A percentile compares a stretch with the other conserved stretches of the same genome.
phyloP scores from a whole-genome alignment of 1,284 basidiomycete species.

The Trametes versicolor region DNA sequence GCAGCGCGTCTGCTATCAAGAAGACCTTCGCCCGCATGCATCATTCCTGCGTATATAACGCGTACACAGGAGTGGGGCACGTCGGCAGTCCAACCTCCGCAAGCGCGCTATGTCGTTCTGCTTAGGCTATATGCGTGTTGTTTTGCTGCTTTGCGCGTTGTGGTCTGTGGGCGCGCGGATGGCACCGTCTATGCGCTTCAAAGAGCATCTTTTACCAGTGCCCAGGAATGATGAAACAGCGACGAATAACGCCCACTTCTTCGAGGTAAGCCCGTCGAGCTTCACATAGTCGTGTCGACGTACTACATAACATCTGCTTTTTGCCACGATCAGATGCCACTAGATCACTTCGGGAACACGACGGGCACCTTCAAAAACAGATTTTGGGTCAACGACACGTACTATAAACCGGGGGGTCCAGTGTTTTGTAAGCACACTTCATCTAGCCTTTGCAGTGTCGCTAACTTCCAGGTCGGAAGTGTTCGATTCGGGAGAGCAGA shows the following conservation, averaged over 20 bases:
- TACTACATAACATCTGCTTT: background rate
- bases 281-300: background rate
- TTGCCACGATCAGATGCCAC: constrained; percentile 46
- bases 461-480: constrained; percentile 41
- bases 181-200: constrained; percentile 15
- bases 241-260: constrained; percentile 40
- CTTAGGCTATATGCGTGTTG: background rate
- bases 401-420: constrained; percentile 61
- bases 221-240: constrained; percentile 17
- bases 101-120: background rate
- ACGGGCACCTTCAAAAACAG: constrained; percentile 54
- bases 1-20: background rate
- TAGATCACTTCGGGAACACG: constrained; percentile 53
- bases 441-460: background rate
- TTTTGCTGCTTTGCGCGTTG: background rate
- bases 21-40: background rate
- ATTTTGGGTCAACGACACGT: constrained; percentile 64
- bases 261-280: constrained; percentile 36
- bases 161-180: constrained; percentile 1
- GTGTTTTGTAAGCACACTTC: constrained; percentile 49
- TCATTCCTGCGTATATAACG: background rate
- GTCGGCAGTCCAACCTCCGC: background rate
- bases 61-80: background rate
- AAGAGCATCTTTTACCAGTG: constrained; percentile 23
- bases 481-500: constrained; percentile 61